A percentile compares a stretch with the other conserved stretches of the same genome.
phyloP scores from a whole-genome alignment of 2,329 filamentous ascomycete genomes.

The Venturia asperata region DNA sequence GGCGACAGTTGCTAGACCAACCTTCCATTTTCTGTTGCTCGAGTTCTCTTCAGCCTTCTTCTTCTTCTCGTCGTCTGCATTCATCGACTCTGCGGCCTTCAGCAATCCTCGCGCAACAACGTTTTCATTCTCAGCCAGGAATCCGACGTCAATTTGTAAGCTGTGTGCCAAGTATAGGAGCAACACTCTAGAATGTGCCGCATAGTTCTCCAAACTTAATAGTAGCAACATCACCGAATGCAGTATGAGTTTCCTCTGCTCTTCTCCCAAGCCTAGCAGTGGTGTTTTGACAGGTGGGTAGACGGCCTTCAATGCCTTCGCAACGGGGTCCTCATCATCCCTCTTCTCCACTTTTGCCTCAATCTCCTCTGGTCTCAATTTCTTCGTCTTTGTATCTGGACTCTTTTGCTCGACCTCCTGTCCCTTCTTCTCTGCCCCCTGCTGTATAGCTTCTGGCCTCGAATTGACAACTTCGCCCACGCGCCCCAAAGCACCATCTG shows the following conservation, averaged over 20 bases:
- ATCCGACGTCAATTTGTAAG: constrained; percentile 57
- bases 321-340: constrained; percentile 26
- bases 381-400: constrained; percentile 24
- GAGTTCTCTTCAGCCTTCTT: constrained; percentile 63
- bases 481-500: constrained; percentile 59
- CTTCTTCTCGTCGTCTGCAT: constrained; percentile 67
- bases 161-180: constrained; percentile 64
- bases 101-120: constrained; percentile 69
- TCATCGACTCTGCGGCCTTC: constrained; percentile 67
- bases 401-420: constrained; percentile 33
- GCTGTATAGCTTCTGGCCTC: constrained; percentile 27
- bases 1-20: constrained; percentile 79
- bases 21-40: constrained; percentile 64
- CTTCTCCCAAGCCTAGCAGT: constrained; percentile 52
- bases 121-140: constrained; percentile 64
- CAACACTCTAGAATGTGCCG: constrained; percentile 63
- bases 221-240: constrained; percentile 66
- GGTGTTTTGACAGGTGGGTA: constrained; percentile 46
- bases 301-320: constrained; percentile 35
- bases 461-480: constrained; percentile 58
- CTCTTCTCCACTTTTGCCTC: constrained; percentile 27
- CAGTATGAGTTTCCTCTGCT: constrained; percentile 60
- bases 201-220: constrained; percentile 71
- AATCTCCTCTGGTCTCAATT: constrained; percentile 24
- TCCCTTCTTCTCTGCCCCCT: constrained; percentile 28